Conservation (phyloP, 352 stramenopile species). For the Peronosclerospora sorghi region DNA sequence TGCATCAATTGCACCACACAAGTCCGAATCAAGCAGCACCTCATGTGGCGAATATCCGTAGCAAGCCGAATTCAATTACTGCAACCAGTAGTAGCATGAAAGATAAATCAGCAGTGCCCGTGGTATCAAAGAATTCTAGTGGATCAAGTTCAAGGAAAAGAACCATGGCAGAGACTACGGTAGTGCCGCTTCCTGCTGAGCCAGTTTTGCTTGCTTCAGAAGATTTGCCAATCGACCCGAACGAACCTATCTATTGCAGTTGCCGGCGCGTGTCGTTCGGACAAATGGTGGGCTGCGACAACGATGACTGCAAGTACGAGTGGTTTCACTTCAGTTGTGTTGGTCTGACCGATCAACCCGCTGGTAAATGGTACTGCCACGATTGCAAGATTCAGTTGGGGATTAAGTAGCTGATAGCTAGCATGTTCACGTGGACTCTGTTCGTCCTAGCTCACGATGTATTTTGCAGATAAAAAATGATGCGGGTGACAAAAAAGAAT, state of each 20-base stretch:
- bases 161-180: slow-evolving; percentile 26
- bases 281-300: slow-evolving; percentile 89
- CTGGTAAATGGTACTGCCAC: slow-evolving; percentile 76
- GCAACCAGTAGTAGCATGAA: slow-evolving; percentile 7
- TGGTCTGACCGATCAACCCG: slow-evolving; percentile 70
- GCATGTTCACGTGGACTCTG: too few relatives aligned
- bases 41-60: slow-evolving; percentile 13
- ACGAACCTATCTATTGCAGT: slow-evolving; percentile 83
- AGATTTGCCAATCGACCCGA: slow-evolving; percentile 77
- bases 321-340: slow-evolving; percentile 89
- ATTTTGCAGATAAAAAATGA: too few relatives aligned
- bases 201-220: slow-evolving; percentile 41
- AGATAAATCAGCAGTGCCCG: slow-evolving; percentile 9
- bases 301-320: slow-evolving; percentile 89
- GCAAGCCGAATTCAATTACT: slow-evolving; percentile 20
- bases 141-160: slow-evolving; percentile 31
- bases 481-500: too few relatives aligned
- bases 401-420: slow-evolving; percentile 41
- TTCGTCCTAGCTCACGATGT: too few relatives aligned
- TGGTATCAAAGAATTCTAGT: slow-evolving; percentile 11
- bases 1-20: slow-evolving; percentile 11
- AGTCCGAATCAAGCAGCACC: slow-evolving; percentile 12
- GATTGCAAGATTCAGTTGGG: slow-evolving; percentile 63
- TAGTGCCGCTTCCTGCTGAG: slow-evolving; percentile 9
- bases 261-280: slow-evolving; percentile 82